Evolutionary conservation across 2,329 filamentous ascomycete species (phyloP).

Genomic region (Raffaelea arxii): DNA sequence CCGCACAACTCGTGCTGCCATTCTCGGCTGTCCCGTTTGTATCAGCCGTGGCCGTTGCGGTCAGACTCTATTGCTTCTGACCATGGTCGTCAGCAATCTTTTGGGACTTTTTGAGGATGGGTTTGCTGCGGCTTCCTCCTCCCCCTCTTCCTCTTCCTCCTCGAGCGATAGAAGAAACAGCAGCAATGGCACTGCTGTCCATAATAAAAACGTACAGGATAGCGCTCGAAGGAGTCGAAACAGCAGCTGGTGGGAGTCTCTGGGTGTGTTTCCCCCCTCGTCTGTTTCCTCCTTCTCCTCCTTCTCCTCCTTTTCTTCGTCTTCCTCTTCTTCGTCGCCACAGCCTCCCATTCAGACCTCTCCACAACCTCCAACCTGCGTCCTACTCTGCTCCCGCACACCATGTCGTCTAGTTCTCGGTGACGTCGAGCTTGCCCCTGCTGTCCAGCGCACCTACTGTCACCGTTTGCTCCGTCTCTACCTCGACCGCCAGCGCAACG

Average conservation of each 20-base stretch:
- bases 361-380: background rate
- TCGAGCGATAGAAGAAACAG: background rate
- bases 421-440: background rate
- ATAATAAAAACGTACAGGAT: too few relatives aligned
- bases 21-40: background rate
- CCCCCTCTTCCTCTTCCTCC: too few relatives aligned
- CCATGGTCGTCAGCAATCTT: background rate
- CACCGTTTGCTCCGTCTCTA: background rate
- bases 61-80: background rate
- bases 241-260: background rate
- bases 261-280: background rate
- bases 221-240: too few relatives aligned
- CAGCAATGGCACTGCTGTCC: too few relatives aligned
- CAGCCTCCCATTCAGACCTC: too few relatives aligned
- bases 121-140: background rate
- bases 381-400: background rate
- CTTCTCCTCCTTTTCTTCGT: background rate
- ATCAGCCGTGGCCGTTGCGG: background rate
- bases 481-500: background rate
- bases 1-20: background rate
- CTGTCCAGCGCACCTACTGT: background rate
- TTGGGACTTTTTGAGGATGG: background rate
- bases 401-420: background rate
- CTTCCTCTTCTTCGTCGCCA: background rate
- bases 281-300: background rate